A percentile compares a stretch with the other conserved stretches of the same genome.
Evolutionary conservation across 164 flowering plant genomes (phyloP).

Genomic region (Umbilicus rupestris): DNA sequence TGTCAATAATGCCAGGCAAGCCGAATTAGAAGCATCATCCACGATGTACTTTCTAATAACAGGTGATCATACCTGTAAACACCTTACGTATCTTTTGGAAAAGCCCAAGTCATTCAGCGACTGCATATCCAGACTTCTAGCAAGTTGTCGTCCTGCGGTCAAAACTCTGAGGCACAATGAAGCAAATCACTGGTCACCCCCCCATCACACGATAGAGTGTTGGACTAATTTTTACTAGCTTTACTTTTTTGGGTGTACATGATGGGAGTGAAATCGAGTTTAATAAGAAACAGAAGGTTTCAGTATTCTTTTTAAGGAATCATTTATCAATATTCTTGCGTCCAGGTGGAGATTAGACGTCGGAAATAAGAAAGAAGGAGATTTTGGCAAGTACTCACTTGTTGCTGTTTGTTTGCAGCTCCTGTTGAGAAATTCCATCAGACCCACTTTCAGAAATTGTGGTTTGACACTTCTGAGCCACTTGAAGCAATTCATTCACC

Average conservation of each 20-base stretch:
- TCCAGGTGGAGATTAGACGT: neutral
- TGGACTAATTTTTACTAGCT: neutral
- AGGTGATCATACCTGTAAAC: conserved; percentile 62
- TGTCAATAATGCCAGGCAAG: neutral
- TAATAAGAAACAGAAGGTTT: neutral
- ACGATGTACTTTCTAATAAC: neutral
- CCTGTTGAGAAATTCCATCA: conserved; percentile 53
- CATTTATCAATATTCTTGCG: neutral
- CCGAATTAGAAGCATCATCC: neutral
- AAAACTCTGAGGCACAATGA: conserved; percentile 42
- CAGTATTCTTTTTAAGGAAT: neutral
- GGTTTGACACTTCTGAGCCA: conserved; percentile 65
- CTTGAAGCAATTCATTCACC: conserved; percentile 65
- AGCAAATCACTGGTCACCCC: neutral
- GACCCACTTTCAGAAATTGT: conserved; percentile 58
- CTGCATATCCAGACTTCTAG: conserved; percentile 70
- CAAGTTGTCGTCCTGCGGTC: conserved; percentile 83
- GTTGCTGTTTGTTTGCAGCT: conserved; percentile 55
- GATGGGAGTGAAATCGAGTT: neutral
- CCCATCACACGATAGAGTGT: neutral
- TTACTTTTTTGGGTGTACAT: neutral
- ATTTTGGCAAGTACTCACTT: conserved; percentile 32
- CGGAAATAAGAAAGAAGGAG: neutral
- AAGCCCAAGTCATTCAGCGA: conserved; percentile 92
- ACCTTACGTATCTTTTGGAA: conserved; percentile 90